Conservation (phyloP, 75 land plant species). For the Azolla pinnata region DNA sequence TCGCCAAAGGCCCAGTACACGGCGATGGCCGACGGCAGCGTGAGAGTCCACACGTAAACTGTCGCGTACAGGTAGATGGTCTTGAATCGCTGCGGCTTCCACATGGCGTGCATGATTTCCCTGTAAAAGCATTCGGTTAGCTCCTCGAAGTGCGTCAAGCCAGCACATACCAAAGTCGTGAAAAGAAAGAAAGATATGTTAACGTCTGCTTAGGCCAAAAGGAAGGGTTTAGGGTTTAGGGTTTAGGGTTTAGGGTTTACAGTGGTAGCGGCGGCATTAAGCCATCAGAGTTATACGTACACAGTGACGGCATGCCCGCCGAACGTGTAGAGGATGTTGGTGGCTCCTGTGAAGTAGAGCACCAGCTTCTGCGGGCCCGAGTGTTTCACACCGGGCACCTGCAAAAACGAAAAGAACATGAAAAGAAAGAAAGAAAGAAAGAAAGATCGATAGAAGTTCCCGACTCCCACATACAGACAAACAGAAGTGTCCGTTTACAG, state of each 20-base stretch:
- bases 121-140: constrained; percentile 19
- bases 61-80: constrained; percentile 74
- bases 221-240: too few relatives aligned
- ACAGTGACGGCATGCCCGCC: constrained; percentile 98
- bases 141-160: too few relatives aligned
- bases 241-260: too few relatives aligned
- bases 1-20: constrained; percentile 96
- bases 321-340: constrained; percentile 82
- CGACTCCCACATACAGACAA: too few relatives aligned
- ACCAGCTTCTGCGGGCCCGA: constrained; percentile 60
- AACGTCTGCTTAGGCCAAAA: too few relatives aligned
- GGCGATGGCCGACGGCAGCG: constrained; percentile 70
- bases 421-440: too few relatives aligned
- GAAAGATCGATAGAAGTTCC: too few relatives aligned
- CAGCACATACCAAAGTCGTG: too few relatives aligned
- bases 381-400: constrained; percentile 70
- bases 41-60: constrained; percentile 67
- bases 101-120: constrained; percentile 73
- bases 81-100: constrained; percentile 83
- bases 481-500: too few relatives aligned
- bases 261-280: too few relatives aligned
- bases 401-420: too few relatives aligned
- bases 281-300: constrained; percentile 18
- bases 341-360: constrained; percentile 79
- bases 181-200: too few relatives aligned